Conservation (phyloP, 345 rosid species). For the Gossypium mustelinum region DNA sequence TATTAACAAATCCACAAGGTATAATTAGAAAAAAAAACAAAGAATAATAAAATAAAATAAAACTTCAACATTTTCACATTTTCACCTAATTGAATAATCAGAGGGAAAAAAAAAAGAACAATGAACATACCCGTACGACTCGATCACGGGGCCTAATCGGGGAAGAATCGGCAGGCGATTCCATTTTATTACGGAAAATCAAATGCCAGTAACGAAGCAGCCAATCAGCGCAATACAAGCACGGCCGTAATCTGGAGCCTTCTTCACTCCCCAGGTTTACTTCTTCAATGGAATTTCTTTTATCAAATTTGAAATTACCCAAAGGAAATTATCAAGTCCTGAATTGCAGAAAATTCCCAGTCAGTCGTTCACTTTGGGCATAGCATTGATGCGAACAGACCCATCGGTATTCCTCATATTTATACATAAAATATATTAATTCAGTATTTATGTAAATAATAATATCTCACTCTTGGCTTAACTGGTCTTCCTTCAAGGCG, state of each 20-base stretch:
- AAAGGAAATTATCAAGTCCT: neutral
- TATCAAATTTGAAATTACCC: neutral
- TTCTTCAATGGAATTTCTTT: neutral
- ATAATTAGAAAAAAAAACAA: no score
- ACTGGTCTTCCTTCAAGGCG: neutral
- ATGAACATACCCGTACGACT: conserved; percentile 38
- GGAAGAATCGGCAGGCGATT: conserved; percentile 41
- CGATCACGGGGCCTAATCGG: conserved; percentile 43
- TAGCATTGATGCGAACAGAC: neutral
- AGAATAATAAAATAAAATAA: neutral
- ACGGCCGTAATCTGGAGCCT: conserved; percentile 44
- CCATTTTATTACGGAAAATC: conserved; percentile 41
- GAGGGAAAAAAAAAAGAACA: neutral
- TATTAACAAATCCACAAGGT: neutral
- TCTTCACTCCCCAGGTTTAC: conserved; percentile 62
- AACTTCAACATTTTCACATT: neutral
- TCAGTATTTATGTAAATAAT: neutral
- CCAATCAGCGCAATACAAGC: conserved; percentile 52
- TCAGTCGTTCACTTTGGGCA: neutral
- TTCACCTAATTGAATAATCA: neutral
- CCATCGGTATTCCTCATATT: neutral
- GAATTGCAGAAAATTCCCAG: neutral
- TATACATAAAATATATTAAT: neutral
- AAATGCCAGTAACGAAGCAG: conserved; percentile 35
- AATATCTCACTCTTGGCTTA: neutral